These are phyloP conservation scores for Aspergillus sp. DNA, from an alignment of 2,329 filamentous ascomycete species.

Conservation along the genomic window DNA sequence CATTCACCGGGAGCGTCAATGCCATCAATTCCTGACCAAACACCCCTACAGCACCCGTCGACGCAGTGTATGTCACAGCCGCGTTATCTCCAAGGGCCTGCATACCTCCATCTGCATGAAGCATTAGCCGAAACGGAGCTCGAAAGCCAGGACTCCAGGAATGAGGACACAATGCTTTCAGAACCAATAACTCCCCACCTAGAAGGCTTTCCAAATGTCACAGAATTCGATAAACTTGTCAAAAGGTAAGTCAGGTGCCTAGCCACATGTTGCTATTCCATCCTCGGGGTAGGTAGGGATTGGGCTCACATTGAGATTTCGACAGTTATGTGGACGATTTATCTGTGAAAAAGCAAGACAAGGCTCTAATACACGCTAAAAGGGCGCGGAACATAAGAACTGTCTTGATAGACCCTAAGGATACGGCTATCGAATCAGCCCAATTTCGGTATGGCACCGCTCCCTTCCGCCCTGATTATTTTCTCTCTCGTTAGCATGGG, in stretches of 20 bases:
- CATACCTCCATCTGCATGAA: slow-evolving; percentile 38
- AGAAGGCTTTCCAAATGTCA: slow-evolving; percentile 47
- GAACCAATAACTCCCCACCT: slow-evolving; percentile 45
- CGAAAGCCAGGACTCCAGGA: slow-evolving; percentile 46
- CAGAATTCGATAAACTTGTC: slow-evolving; percentile 48
- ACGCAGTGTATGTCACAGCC: slow-evolving; percentile 33
- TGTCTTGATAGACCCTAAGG: slow-evolving; percentile 50
- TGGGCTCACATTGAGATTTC: neutral
- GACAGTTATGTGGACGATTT: slow-evolving; percentile 50
- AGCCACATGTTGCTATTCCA: neutral
- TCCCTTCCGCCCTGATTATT: neutral
- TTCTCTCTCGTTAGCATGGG: neutral
- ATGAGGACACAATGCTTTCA: slow-evolving; percentile 45
- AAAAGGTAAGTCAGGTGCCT: slow-evolving; percentile 36
- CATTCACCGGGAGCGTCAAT: slow-evolving; percentile 33
- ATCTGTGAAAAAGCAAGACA: slow-evolving; percentile 53
- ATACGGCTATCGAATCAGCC: slow-evolving; percentile 51
- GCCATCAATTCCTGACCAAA: slow-evolving; percentile 34
- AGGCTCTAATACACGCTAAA: slow-evolving; percentile 50
- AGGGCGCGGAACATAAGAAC: slow-evolving; percentile 49
- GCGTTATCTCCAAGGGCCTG: slow-evolving; percentile 32
- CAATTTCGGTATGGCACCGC: slow-evolving; percentile 46
- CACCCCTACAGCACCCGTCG: slow-evolving; percentile 33
- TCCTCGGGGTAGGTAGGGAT: neutral
- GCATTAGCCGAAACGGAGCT: slow-evolving; percentile 38